Evolutionary conservation across 371 early-diverging fungal genomes (phyloP).

Genomic region (Mortierella sp.): DNA sequence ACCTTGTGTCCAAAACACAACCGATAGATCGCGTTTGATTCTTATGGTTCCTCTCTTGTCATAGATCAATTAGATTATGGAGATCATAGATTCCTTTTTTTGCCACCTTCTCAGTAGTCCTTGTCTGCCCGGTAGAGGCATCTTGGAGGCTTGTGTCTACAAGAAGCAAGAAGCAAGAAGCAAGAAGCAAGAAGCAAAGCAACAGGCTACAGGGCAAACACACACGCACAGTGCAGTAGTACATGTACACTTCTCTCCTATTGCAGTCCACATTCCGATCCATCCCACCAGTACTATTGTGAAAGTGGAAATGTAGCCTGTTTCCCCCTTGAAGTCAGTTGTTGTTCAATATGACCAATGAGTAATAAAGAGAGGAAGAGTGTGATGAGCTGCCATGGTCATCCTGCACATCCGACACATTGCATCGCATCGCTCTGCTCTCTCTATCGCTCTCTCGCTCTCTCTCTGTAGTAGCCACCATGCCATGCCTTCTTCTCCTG

Average conservation of each 20-base stretch:
- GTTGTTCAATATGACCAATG: background rate
- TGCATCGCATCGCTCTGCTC: background rate
- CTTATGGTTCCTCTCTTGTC: background rate
- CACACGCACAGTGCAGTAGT: too few species aligned
- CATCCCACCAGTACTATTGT: background rate
- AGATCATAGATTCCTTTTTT: too few species aligned
- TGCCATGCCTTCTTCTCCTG: background rate
- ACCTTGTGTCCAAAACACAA: background rate
- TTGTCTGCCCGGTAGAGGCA: too few species aligned
- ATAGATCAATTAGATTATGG: too few species aligned
- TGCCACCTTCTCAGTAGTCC: too few species aligned
- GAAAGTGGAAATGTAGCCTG: too few species aligned
- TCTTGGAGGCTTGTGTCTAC: too few species aligned
- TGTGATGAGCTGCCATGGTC: background rate
- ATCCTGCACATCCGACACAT: background rate
- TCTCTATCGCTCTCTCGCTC: too few species aligned
- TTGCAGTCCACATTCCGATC: background rate
- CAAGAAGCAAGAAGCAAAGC: too few species aligned
- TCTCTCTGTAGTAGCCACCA: background rate
- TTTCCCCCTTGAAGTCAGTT: constrained; percentile 10
- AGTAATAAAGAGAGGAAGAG: too few species aligned
- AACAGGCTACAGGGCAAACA: background rate
- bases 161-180: too few species aligned
- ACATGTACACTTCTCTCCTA: background rate
- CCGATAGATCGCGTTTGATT: background rate